Evolutionary conservation across 306 rosid species (phyloP).

Genomic region (Vigna mungo): DNA sequence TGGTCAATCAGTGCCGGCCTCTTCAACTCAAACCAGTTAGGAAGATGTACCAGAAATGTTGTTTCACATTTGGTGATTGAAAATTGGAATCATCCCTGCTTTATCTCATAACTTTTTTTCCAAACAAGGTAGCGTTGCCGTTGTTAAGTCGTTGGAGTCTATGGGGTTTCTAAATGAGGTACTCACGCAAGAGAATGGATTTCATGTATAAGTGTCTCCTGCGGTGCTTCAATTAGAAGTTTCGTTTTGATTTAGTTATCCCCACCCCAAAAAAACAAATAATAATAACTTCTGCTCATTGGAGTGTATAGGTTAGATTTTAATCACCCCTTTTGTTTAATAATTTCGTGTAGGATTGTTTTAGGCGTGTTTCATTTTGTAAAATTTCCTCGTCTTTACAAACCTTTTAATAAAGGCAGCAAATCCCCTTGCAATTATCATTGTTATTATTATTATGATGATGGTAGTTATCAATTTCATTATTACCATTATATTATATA

Average conservation of each 20-base stretch:
- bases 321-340: background rate
- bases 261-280: background rate
- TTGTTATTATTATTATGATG: no score
- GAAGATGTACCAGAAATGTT: slow-evolving; percentile 31
- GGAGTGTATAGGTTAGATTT: slow-evolving; percentile 19
- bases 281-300: slow-evolving; percentile 1
- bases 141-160: slow-evolving; percentile 47
- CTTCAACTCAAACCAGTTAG: slow-evolving; percentile 67
- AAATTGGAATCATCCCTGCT: slow-evolving; percentile 44
- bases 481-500: no score
- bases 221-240: slow-evolving; percentile 42
- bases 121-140: slow-evolving; percentile 53
- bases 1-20: slow-evolving; percentile 54
- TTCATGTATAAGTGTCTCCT: slow-evolving; percentile 57
- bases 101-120: slow-evolving; percentile 47
- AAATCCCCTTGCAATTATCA: slow-evolving; percentile 45
- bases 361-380: slow-evolving; percentile 43
- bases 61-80: slow-evolving; percentile 40
- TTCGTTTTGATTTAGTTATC: slow-evolving; percentile 47
- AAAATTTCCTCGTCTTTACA: slow-evolving; percentile 45
- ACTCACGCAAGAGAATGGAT: slow-evolving; percentile 45
- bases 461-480: no score
- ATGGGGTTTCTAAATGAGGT: slow-evolving; percentile 39
- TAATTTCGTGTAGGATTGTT: slow-evolving; percentile 47
- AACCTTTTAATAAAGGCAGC: slow-evolving; percentile 57